Percentiles rank a stretch among this genome's conserved stretches.
These are phyloP conservation scores for Centrapalus pauciflorus DNA, from an alignment of 129 eudicot genomes.

Conservation along the genomic window DNA sequence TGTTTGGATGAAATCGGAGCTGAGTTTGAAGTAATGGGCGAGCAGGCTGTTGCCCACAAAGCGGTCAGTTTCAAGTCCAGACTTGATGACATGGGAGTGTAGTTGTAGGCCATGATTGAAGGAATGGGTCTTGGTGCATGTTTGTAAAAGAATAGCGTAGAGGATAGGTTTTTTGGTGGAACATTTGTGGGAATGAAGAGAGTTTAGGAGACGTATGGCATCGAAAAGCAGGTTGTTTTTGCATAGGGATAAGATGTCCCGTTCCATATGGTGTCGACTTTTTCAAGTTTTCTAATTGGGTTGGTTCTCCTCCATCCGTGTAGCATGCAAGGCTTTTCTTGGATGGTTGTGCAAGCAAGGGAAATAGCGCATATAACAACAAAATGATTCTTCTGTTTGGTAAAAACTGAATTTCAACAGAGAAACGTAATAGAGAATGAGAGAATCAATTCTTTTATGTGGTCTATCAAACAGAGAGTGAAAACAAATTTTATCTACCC, in stretches of 20 bases:
- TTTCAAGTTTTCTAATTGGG: too few species aligned
- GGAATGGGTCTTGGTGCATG: constrained; percentile 38
- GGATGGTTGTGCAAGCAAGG: too few species aligned
- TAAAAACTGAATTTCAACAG: too few species aligned
- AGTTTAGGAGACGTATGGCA: constrained; percentile 50
- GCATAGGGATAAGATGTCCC: constrained; percentile 48
- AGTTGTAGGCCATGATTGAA: constrained; percentile 56
- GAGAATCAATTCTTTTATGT: too few species aligned
- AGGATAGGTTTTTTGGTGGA: constrained; percentile 51
- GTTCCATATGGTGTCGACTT: constrained; percentile 10
- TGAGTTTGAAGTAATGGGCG: constrained; percentile 66
- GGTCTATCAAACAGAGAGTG: too few species aligned
- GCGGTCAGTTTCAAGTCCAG: constrained; percentile 61
- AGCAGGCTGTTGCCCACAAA: constrained; percentile 79
- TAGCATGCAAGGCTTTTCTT: too few species aligned
- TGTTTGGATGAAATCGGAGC: constrained; percentile 36
- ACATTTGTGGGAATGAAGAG: constrained; percentile 9
- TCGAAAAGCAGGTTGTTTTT: constrained; percentile 41
- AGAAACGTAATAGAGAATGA: too few species aligned
- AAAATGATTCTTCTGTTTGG: too few species aligned
- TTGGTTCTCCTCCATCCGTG: too few species aligned
- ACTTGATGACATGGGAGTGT: constrained; percentile 59
- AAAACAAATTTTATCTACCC: too few species aligned
- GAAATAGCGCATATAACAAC: too few species aligned
- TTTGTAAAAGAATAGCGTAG: constrained; percentile 65